Conservation (phyloP, 2,329 filamentous ascomycete genomes). For the Pyricularia sp. region DNA sequence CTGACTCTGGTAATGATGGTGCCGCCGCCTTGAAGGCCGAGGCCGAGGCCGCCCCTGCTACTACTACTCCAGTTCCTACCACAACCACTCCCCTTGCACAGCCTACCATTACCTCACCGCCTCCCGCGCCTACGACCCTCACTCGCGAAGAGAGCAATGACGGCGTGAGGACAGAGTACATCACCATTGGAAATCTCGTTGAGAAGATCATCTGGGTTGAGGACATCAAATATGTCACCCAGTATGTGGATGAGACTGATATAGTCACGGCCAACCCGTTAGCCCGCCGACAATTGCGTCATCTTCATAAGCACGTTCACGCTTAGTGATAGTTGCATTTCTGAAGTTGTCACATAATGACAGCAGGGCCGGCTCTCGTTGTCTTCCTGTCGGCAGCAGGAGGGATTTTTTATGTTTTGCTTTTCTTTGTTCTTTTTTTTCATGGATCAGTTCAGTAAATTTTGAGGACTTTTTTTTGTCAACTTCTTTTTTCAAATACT, state of each 20-base stretch:
- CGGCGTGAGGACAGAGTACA: conserved; percentile 37
- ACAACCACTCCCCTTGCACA: conserved; percentile 6
- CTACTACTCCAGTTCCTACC: background rate
- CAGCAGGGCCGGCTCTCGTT: background rate
- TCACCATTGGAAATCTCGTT: conserved; percentile 36
- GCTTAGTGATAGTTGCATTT: background rate
- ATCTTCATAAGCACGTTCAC: conserved; percentile 13
- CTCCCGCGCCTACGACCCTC: conserved; percentile 14
- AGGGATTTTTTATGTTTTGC: background rate
- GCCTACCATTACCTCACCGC: conserved; percentile 13
- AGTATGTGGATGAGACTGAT: conserved; percentile 25
- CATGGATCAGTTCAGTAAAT: background rate
- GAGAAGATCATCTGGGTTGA: conserved; percentile 45
- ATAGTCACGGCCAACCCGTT: conserved; percentile 24
- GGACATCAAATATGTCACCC: conserved; percentile 39
- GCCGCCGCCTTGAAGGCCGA: conserved; percentile 4
- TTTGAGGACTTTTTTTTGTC: background rate
- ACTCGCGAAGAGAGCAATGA: conserved; percentile 20
- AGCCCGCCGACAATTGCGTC: conserved; percentile 24
- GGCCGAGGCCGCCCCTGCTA: background rate
- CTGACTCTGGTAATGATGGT: conserved; percentile 5
- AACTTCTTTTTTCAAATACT: conserved; percentile 8
- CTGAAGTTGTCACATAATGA: conserved; percentile 3
- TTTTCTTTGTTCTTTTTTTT: background rate
- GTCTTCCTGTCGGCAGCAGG: background rate